These are phyloP conservation scores for Lactarius akahatsu DNA, from an alignment of 768 basidiomycete species.

Conservation along the genomic window DNA sequence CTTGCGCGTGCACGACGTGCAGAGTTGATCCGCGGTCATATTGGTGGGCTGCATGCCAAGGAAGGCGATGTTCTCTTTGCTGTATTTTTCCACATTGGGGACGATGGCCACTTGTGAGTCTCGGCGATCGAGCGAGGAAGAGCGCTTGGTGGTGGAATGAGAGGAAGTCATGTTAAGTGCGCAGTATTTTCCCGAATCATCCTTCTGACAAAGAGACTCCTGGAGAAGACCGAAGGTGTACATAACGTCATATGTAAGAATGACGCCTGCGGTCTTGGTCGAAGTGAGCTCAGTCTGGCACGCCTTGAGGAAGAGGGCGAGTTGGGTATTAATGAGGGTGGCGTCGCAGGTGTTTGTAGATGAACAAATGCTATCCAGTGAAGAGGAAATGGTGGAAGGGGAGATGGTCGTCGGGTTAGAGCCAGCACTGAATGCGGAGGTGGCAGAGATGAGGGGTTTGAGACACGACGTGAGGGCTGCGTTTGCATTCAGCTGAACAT, in stretches of 20 bases:
- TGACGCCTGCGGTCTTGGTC: constrained; percentile 47
- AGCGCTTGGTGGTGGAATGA: constrained; percentile 30
- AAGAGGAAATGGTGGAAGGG: constrained; percentile 46
- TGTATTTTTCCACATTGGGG: constrained; percentile 58
- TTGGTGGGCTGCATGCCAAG: constrained; percentile 61
- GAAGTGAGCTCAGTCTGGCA: constrained; percentile 73
- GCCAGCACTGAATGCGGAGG: constrained; percentile 52
- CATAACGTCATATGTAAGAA: constrained; percentile 73
- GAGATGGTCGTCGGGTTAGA: constrained; percentile 41
- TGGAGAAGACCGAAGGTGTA: constrained; percentile 69
- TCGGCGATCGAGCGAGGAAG: constrained; percentile 28
- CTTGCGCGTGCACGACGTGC: constrained; percentile 78
- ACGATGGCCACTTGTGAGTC: constrained; percentile 36
- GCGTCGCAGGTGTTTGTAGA: constrained; percentile 52
- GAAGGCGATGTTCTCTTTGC: constrained; percentile 69
- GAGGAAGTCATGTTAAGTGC: constrained; percentile 47
- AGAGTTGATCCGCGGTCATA: constrained; percentile 54
- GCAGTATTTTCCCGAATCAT: constrained; percentile 70
- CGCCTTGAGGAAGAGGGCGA: constrained; percentile 65
- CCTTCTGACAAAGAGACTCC: constrained; percentile 72
- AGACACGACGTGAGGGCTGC: constrained; percentile 59
- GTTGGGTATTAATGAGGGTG: constrained; percentile 54
- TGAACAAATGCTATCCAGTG: constrained; percentile 59
- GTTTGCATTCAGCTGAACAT: constrained; percentile 63
- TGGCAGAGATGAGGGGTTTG: constrained; percentile 55